Evolutionary conservation across 2,329 filamentous ascomycete genomes (phyloP), one percentile per base, ranked within the genome.

Genomic region (Apiospora phragmitis): DNA sequence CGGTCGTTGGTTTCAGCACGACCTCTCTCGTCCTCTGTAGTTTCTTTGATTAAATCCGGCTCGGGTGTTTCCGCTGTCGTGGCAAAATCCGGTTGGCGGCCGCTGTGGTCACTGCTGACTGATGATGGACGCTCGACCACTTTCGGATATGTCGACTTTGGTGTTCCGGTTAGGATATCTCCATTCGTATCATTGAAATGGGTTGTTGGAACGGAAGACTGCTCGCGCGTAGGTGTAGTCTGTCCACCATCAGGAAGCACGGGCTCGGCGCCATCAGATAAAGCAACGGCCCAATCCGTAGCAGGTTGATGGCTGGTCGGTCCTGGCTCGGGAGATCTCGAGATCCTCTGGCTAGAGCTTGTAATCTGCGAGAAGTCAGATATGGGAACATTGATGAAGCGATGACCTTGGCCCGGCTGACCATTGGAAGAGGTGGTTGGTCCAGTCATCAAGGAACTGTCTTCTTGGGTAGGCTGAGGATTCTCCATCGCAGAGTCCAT

Each of bases 31-130:
- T 67, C 69, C 11, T 70, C 70, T 5, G 71, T 75, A 18, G 68
- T 69, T 16, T 55, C 45, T 47, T 47, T 67, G 0, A 79, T 74
- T 0, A 80, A 77, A 4, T 81, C 75, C 4, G 70, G 69, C 11
- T 74, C 71, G 16, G 71, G 73, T 71, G 49, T 80, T 80, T 49
- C 79, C 76, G 45, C 82, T 80, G 51, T 35, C 68, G 82, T 81
- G 16, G 81, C 77, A 6, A 81, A 83, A 70, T 87, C 85, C 4
- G 84, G 83, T 70, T 89, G 88, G 18, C 85, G 83, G 32, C 86
- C 87, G 74, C 83, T 88, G 71, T 65, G 81, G 73, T 81, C 76
- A 74, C 83, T 88, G 71, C 80, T 81, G 11, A 77, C 77, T 26
- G 83, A 83, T 0, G 83, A 84, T 3, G 79, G 77, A 32, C 76